phyloP scores from a whole-genome alignment of 1,284 basidiomycete genomes.

The Blastosporella zonata region DNA sequence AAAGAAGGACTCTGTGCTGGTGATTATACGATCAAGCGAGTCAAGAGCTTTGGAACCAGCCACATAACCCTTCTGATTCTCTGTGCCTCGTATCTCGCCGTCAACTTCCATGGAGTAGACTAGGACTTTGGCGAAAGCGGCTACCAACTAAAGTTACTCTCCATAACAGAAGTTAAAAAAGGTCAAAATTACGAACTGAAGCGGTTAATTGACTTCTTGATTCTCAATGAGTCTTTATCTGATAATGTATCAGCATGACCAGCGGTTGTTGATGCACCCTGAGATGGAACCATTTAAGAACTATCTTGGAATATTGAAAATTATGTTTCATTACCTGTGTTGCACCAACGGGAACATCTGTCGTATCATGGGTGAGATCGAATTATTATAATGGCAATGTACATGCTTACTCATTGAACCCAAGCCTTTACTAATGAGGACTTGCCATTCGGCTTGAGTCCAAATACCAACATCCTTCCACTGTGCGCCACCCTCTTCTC shows the following conservation, averaged over 20 bases:
- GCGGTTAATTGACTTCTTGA: conserved; percentile 77
- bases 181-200: conserved; percentile 43
- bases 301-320: background rate
- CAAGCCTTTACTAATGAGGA: conserved; percentile 85
- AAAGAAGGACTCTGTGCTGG: conserved; percentile 91
- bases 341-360: conserved; percentile 73
- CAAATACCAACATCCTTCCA: conserved; percentile 89
- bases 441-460: conserved; percentile 81
- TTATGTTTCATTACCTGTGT: conserved; percentile 51
- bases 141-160: conserved; percentile 34
- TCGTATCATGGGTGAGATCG: conserved; percentile 3
- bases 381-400: background rate
- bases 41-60: conserved; percentile 91
- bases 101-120: conserved; percentile 93
- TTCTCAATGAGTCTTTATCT: conserved; percentile 64
- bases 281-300: background rate
- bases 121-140: conserved; percentile 82
- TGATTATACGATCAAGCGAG: conserved; percentile 85
- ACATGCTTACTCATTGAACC: conserved; percentile 76
- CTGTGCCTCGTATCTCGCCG: conserved; percentile 52
- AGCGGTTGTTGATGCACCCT: conserved; percentile 65
- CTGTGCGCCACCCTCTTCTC: conserved; percentile 49
- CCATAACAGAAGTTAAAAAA: conserved; percentile 6
- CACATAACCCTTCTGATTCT: conserved; percentile 54
- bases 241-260: conserved; percentile 66